These are phyloP conservation scores for Taphrina sp. DNA, from an alignment of 1,139 yeast species.

Conservation along the genomic window DNA sequence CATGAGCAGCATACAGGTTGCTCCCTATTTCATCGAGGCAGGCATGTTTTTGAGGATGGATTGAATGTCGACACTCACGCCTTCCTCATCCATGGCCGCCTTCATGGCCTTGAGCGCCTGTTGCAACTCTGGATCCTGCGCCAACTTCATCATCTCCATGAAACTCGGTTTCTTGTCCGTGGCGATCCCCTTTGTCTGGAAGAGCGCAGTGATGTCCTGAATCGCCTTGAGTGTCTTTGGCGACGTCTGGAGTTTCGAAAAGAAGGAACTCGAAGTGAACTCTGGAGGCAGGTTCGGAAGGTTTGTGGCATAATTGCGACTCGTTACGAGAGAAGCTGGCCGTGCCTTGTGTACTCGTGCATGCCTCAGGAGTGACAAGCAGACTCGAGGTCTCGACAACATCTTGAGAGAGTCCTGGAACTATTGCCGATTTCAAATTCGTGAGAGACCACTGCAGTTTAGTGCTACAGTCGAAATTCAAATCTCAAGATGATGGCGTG, in stretches of 20 bases:
- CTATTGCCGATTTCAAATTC: no score
- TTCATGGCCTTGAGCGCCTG: neutral
- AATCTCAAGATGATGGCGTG: no score
- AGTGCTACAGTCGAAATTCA: no score
- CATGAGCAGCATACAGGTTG: no score
- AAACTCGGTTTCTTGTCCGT: constrained; percentile 1
- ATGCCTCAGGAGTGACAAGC: no score
- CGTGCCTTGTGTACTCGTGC: no score
- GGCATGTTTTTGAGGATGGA: constrained; percentile 6
- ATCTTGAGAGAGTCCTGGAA: no score
- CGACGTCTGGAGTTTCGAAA: neutral
- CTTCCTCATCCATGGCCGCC: constrained; percentile 3
- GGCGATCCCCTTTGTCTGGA: constrained; percentile 1
- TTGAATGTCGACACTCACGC: constrained; percentile 2
- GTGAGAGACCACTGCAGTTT: no score
- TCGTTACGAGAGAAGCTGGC: no score
- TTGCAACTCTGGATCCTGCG: constrained; percentile 12
- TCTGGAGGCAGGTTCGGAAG: constrained; percentile 1
- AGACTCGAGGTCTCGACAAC: no score
- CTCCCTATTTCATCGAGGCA: no score
- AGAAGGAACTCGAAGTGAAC: neutral
- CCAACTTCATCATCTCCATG: constrained; percentile 13
- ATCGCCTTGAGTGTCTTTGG: neutral
- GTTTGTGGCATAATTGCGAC: no score
- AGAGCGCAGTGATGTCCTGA: neutral